These are phyloP conservation scores for Ensete ventricosum DNA, from an alignment of 176 grass and related monocot genomes.

Conservation along the genomic window DNA sequence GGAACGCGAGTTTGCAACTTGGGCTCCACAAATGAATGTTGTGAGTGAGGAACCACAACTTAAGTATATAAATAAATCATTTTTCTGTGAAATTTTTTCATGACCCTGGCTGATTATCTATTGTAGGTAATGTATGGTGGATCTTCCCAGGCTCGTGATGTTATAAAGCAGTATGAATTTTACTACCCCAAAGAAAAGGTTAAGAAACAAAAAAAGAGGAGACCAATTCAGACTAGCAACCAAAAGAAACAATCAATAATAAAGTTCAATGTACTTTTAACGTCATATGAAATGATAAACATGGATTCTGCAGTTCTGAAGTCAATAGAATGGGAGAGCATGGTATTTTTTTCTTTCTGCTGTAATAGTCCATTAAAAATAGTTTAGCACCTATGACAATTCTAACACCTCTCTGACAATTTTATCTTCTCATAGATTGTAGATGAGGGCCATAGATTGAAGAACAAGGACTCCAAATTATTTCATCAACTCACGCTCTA, in stretches of 20 bases:
- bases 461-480: conserved; percentile 99
- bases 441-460: conserved; percentile 95
- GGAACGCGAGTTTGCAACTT: conserved; percentile 97
- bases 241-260: conserved; percentile 72
- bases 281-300: conserved; percentile 99
- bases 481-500: conserved; percentile 91
- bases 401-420: neutral
- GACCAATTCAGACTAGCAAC: conserved; percentile 40
- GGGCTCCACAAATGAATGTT: conserved; percentile 96
- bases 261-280: conserved; percentile 98
- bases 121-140: conserved; percentile 95
- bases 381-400: neutral
- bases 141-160: conserved; percentile 58
- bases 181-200: conserved; percentile 70
- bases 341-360: conserved; percentile 50
- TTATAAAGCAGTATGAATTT: conserved; percentile 81
- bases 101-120: conserved; percentile 15
- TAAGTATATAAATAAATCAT: conserved; percentile 10
- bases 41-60: conserved; percentile 50
- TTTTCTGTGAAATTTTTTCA: conserved; percentile 11
- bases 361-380: neutral
- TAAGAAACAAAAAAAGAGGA: conserved; percentile 84
- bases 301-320: conserved; percentile 88
- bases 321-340: conserved; percentile 92
- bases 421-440: conserved; percentile 45